Conservation (phyloP, 441 rosid species). For the Cnidoscolus chayamansa region DNA sequence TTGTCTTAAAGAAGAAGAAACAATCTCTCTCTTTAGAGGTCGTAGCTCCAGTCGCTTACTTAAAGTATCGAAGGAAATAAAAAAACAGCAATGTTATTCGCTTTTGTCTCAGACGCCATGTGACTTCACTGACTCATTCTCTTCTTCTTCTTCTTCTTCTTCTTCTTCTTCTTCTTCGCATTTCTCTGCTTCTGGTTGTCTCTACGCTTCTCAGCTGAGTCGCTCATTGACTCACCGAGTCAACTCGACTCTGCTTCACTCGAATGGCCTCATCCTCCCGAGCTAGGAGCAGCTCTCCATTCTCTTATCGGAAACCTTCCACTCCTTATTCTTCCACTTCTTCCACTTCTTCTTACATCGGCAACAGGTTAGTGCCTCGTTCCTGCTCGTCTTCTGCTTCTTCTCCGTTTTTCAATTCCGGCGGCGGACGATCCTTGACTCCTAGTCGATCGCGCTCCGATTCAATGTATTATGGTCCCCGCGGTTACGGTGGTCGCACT, state of each 20-base stretch:
- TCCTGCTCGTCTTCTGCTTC: conserved; percentile 71
- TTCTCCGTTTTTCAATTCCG: conserved; percentile 49
- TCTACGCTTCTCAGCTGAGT: conserved; percentile 26
- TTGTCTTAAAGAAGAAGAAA: conserved; percentile 62
- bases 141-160: conserved; percentile 23
- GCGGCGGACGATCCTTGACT: conserved; percentile 68
- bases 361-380: conserved; percentile 65
- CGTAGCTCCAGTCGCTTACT: conserved; percentile 14
- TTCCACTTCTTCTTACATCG: conserved; percentile 62
- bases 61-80: conserved; percentile 16
- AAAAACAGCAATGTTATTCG: conserved; percentile 25
- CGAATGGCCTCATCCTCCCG: conserved; percentile 79
- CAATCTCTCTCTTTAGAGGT: conserved; percentile 25
- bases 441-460: conserved; percentile 61
- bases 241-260: conserved; percentile 28
- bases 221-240: conserved; percentile 40
- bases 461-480: conserved; percentile 38
- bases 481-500: conserved; percentile 37
- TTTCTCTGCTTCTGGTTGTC: conserved; percentile 9
- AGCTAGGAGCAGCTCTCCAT: conserved; percentile 86
- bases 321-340: conserved; percentile 73
- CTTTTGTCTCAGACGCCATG: conserved; percentile 66
- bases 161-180: neutral
- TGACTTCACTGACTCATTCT: conserved; percentile 81
- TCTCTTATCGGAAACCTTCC: conserved; percentile 63